Conservation (phyloP, 2,329 filamentous ascomycete species). For the Epichloe typhina region DNA sequence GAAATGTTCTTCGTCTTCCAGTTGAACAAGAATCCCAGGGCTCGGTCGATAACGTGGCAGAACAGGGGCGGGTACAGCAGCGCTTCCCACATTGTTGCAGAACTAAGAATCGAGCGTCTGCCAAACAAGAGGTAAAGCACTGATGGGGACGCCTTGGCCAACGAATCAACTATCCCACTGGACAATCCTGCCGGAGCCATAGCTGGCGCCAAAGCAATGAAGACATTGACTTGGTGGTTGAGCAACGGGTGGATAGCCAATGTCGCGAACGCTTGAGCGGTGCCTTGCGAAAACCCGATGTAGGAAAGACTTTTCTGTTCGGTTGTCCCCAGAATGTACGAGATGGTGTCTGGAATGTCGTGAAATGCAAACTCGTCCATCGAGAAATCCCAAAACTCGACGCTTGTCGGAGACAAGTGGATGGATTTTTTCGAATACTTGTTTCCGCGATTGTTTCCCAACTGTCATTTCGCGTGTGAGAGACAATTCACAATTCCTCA, state of each 20-base stretch:
- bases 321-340: constrained; percentile 79
- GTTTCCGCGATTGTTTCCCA: constrained; percentile 96
- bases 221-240: constrained; percentile 88
- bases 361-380: constrained; percentile 98
- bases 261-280: constrained; percentile 89
- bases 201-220: constrained; percentile 87
- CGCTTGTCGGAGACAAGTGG: constrained; percentile 57
- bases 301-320: constrained; percentile 78
- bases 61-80: constrained; percentile 92
- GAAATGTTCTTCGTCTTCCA: constrained; percentile 82
- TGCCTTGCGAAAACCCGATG: constrained; percentile 94
- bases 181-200: constrained; percentile 90
- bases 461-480: constrained; percentile 27
- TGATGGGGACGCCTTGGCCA: constrained; percentile 87
- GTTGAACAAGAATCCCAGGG: constrained; percentile 72
- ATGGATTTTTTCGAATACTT: constrained; percentile 97
- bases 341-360: constrained; percentile 90
- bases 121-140: constrained; percentile 90
- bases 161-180: constrained; percentile 80
- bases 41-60: constrained; percentile 71
- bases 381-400: constrained; percentile 90
- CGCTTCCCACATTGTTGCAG: constrained; percentile 93
- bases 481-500: neutral
- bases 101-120: constrained; percentile 77
- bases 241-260: constrained; percentile 83